Evolutionary conservation across 257 asterid species (phyloP).

Genomic region (Solanum infundibuliforme): DNA sequence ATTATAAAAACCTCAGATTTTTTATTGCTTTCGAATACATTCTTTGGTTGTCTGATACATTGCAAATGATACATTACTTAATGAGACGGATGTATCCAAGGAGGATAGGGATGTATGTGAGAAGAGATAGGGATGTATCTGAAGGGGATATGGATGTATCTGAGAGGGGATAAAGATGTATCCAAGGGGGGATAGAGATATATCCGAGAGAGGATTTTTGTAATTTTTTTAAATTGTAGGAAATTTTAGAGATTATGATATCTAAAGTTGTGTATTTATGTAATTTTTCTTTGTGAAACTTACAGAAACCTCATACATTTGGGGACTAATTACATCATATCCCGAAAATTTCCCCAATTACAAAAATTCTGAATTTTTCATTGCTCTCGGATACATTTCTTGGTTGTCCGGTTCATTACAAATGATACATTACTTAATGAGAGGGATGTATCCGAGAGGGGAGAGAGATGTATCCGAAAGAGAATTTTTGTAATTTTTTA

Average conservation of each 20-base stretch:
- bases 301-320: no score
- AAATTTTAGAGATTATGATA: no score
- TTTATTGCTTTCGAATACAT: neutral
- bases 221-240: no score
- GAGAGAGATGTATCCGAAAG: neutral
- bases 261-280: neutral
- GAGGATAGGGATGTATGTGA: neutral
- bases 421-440: neutral
- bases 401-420: neutral
- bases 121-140: neutral
- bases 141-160: neutral
- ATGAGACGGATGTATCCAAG: neutral
- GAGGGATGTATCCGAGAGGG: no score
- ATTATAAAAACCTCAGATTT: no score
- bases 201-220: no score
- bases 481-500: no score
- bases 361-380: no score
- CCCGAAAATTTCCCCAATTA: neutral
- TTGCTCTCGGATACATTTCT: neutral
- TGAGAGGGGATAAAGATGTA: no score
- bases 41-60: rapidly evolving
- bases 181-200: no score
- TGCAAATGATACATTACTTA: neutral
- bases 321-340: neutral
- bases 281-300: no score